Percentiles rank a stretch among this genome's conserved stretches.
phyloP scores from a whole-genome alignment of 306 rosid species.

The Fagus crenata region DNA sequence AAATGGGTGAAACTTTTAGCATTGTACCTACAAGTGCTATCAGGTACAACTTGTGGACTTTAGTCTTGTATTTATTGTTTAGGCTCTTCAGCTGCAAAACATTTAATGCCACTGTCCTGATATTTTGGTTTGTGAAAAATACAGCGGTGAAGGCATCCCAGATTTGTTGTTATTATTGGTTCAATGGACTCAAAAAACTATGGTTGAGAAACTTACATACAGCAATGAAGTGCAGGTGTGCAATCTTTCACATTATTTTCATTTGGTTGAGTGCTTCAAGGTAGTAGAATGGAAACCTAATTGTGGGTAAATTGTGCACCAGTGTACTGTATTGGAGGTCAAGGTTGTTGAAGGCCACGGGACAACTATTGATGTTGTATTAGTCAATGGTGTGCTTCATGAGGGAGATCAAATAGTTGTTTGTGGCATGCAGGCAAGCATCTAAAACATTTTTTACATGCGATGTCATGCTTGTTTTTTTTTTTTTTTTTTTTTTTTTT shows the following conservation, averaged over 20 bases:
- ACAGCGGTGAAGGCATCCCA: slow-evolving; percentile 95
- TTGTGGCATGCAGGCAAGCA: slow-evolving; percentile 88
- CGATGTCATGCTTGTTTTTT: neutral
- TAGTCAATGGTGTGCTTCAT: slow-evolving; percentile 93
- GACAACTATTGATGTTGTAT: slow-evolving; percentile 93
- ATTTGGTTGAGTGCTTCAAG: slow-evolving; percentile 27
- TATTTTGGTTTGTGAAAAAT: slow-evolving; percentile 32
- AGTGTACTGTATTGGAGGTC: slow-evolving; percentile 98
- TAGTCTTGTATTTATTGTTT: slow-evolving; percentile 1
- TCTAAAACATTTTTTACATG: slow-evolving; percentile 20
- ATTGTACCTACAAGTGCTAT: slow-evolving; percentile 97
- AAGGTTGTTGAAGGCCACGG: slow-evolving; percentile 98
- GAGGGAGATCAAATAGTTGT: slow-evolving; percentile 99
- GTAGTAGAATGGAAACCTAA: slow-evolving; percentile 34
- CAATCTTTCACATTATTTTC: slow-evolving; percentile 19
- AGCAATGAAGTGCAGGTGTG: slow-evolving; percentile 88
- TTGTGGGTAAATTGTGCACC: slow-evolving; percentile 34
- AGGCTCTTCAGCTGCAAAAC: neutral
- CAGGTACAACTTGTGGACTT: slow-evolving; percentile 50
- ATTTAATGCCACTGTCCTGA: slow-evolving; percentile 20
- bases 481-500: too few species aligned
- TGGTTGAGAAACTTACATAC: slow-evolving; percentile 83
- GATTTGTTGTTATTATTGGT: slow-evolving; percentile 78
- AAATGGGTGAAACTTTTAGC: slow-evolving; percentile 93
- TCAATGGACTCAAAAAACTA: slow-evolving; percentile 90